A percentile compares a stretch with the other conserved stretches of the same genome.
Conservation (phyloP, 2,329 filamentous ascomycete genomes). For the Colletotrichum orchidophilum region DNA sequence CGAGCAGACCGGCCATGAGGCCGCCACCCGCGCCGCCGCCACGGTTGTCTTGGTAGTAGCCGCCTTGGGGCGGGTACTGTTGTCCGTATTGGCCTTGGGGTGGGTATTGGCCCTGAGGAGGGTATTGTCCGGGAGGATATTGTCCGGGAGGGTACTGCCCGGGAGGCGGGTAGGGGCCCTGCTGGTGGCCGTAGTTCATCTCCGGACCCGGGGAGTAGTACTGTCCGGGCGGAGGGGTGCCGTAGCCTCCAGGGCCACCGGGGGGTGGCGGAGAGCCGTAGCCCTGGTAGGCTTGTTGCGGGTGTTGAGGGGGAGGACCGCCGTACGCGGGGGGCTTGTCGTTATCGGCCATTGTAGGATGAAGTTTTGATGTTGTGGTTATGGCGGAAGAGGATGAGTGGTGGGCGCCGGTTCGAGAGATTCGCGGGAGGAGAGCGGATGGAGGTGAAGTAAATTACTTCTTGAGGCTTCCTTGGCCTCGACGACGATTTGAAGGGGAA, state of each 20-base stretch:
- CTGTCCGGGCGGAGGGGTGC: constrained; percentile 38
- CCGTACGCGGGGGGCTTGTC: constrained; percentile 62
- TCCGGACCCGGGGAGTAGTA: constrained; percentile 51
- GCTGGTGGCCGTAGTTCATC: constrained; percentile 55
- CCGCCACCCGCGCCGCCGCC: constrained; percentile 44
- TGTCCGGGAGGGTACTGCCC: constrained; percentile 46
- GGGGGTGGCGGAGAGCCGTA: constrained; percentile 46
- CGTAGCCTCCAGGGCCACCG: constrained; percentile 37
- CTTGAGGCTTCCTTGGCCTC: neutral
- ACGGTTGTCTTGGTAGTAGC: constrained; percentile 41
- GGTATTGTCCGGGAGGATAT: constrained; percentile 37
- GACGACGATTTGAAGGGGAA: neutral
- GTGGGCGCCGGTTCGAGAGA: neutral
- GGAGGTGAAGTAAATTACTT: neutral
- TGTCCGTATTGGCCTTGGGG: constrained; percentile 36
- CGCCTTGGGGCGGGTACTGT: constrained; percentile 39
- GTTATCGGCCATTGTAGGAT: constrained; percentile 52
- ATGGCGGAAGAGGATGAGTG: neutral
- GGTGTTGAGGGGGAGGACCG: constrained; percentile 45
- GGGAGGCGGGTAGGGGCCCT: constrained; percentile 37
- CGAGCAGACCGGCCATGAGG: constrained; percentile 57
- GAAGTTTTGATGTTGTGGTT: neutral
- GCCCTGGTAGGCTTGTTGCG: constrained; percentile 56
- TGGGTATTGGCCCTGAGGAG: constrained; percentile 31
- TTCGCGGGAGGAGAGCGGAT: neutral